Evolutionary conservation across 2,329 filamentous ascomycete species (phyloP), one percentile per base, ranked within the genome.

Genomic region (Phaeomoniella chlamydospora): DNA sequence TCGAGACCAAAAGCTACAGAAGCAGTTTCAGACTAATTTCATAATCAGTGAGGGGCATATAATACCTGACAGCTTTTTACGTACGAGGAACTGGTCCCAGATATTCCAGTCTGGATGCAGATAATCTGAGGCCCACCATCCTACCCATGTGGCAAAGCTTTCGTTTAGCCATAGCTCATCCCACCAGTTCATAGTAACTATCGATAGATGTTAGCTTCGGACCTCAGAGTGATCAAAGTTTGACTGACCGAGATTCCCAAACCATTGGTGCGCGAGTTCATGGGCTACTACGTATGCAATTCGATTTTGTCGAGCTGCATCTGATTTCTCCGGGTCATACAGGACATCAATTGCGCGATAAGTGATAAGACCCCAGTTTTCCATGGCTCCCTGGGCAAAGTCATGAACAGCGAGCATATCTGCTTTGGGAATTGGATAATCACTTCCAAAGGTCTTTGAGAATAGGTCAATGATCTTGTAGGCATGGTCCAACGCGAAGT

Each of bases 201-300:
- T n/a, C n/a, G n/a, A n/a, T n/a, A n/a, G n/a, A n/a, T n/a, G n/a
- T n/a, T n/a, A n/a, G n/a, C n/a, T n/a, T n/a, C n/a, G n/a, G n/a
- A n/a, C n/a, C n/a, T n/a, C n/a, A n/a, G n/a, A n/a, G n/a, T n/a
- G n/a, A n/a, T n/a, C n/a, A n/a, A n/a, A n/a, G n/a, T n/a, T n/a
- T n/a, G 11, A 18, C 32, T 34, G 9, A 93, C 86, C 9, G n/a
- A 94, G 71, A 56, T 94, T 92, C 26, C 86, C 86, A 49, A 94
- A 94, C 87, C 87, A 94, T 62, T 93, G 86, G 53, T 94, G 86
- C 38, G 87, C 90, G 42, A 98, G 70, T 58, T 98, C 90, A 59
- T 98, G 90, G n/a, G 90, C 88, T 35, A 96, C 87, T 38, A 96
- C 87, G 51, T 98, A 96, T 18, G 90, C 90, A 43, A 98, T 81